phyloP scores from a whole-genome alignment of 495 filamentous ascomycete genomes.

The Endocarpon pusillum region DNA sequence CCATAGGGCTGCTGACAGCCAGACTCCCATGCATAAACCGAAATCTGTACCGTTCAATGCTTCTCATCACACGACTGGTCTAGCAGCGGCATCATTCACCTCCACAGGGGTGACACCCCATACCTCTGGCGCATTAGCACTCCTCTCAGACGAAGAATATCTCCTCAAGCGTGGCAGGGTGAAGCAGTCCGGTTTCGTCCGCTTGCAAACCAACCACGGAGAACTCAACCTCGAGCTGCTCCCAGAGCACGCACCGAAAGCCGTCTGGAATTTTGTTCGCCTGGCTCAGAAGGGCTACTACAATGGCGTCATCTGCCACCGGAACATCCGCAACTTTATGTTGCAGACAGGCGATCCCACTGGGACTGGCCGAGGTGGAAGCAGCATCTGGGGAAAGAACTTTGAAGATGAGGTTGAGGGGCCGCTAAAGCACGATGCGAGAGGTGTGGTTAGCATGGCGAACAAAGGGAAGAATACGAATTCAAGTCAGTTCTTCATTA shows the following conservation, averaged over 20 bases:
- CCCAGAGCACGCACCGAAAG: constrained; percentile 73
- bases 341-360: constrained; percentile 71
- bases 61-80: constrained; percentile 76
- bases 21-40: constrained; percentile 7
- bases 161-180: constrained; percentile 82
- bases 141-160: constrained; percentile 84
- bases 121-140: constrained; percentile 66
- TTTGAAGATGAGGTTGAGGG: constrained; percentile 91
- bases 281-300: constrained; percentile 85
- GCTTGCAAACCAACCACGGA: constrained; percentile 69
- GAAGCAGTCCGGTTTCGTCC: constrained; percentile 77
- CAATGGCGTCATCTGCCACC: constrained; percentile 63
- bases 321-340: constrained; percentile 93
- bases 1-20: constrained; percentile 8
- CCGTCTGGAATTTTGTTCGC: constrained; percentile 92
- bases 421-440: constrained; percentile 56
- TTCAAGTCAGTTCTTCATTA: constrained; percentile 87
- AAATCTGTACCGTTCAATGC: constrained; percentile 59
- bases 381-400: constrained; percentile 73
- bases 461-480: constrained; percentile 98
- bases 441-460: constrained; percentile 82
- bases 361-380: constrained; percentile 67
- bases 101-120: constrained; percentile 86
- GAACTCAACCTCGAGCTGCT: constrained; percentile 79
- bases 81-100: constrained; percentile 85